Evolutionary conservation across 495 filamentous ascomycete species (phyloP).

Genomic region (Penicillium tannophilum): DNA sequence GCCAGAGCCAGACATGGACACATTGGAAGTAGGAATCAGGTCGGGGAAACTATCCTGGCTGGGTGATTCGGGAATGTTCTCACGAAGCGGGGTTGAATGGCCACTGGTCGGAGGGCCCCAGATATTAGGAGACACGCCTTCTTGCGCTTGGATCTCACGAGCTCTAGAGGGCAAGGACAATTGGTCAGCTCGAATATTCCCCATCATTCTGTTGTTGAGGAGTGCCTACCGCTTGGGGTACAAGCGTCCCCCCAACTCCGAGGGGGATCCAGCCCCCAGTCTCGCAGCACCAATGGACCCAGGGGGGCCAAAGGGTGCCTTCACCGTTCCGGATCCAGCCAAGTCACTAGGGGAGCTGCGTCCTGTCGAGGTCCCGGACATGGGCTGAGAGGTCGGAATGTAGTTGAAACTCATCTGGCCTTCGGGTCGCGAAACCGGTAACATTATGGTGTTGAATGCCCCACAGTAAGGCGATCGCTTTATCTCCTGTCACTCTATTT

Average conservation of each 20-base stretch:
- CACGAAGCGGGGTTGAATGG: constrained; percentile 91
- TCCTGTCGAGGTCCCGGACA: constrained; percentile 83
- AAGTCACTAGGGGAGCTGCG: constrained; percentile 86
- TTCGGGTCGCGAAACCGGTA: constrained; percentile 69
- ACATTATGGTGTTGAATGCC: constrained; percentile 72
- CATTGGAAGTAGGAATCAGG: constrained; percentile 67
- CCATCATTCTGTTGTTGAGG: constrained; percentile 1
- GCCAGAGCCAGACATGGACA: constrained; percentile 58
- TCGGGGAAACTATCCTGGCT: constrained; percentile 95
- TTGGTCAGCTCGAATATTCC: constrained; percentile 18
- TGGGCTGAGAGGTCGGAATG: constrained; percentile 72
- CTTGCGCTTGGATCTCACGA: constrained; percentile 95
- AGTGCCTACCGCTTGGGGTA: constrained; percentile 87
- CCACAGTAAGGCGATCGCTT: constrained; percentile 26
- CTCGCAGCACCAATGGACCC: constrained; percentile 75
- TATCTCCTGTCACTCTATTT: constrained; percentile 24
- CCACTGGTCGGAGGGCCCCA: constrained; percentile 97
- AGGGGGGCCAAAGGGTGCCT: constrained; percentile 74
- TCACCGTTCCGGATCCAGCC: constrained; percentile 63
- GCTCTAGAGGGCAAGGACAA: constrained; percentile 55
- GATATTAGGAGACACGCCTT: constrained; percentile 81
- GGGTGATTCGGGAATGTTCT: constrained; percentile 96
- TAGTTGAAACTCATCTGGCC: constrained; percentile 76
- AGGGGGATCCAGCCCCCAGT: constrained; percentile 94
- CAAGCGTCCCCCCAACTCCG: constrained; percentile 76